A percentile compares a stretch with the other conserved stretches of the same genome.
Conservation (phyloP, 352 stramenopile genomes). For the Globisporangium iwayamae region DNA sequence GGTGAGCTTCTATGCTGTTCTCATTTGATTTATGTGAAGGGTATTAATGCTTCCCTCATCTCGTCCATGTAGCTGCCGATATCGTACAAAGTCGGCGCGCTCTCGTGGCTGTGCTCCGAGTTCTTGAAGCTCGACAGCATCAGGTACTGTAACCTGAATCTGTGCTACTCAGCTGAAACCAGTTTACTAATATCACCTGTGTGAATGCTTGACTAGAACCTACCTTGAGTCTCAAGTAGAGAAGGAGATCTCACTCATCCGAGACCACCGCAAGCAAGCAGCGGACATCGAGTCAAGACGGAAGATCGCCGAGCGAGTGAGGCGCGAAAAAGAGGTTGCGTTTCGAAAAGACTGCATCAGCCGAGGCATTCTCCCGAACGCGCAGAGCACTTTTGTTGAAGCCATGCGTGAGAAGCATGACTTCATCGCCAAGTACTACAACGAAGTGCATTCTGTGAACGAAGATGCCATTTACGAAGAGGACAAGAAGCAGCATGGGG, state of each 20-base stretch:
- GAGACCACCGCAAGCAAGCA: conserved; percentile 47
- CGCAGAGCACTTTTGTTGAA: conserved; percentile 60
- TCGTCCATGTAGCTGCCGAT: conserved; percentile 34
- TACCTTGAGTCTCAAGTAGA: conserved; percentile 60
- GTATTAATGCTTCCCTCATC: not conserved
- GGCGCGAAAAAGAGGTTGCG: conserved; percentile 53
- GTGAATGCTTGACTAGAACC: conserved; percentile 19
- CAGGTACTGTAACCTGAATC: conserved; percentile 17
- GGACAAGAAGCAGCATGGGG: conserved; percentile 42
- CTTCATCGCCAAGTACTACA: conserved; percentile 67
- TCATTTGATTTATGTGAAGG: not conserved
- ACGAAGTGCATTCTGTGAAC: conserved; percentile 46
- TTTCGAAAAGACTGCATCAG: conserved; percentile 58
- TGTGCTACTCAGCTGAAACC: not conserved
- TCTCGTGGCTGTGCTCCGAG: conserved; percentile 65
- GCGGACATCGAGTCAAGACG: conserved; percentile 51
- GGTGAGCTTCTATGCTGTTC: conserved; percentile 18
- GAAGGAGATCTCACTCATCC: conserved; percentile 48
- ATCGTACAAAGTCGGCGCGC: conserved; percentile 54
- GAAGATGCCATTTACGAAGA: conserved; percentile 50
- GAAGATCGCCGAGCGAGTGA: conserved; percentile 42
- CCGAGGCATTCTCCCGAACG: conserved; percentile 65
- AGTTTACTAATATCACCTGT: not conserved
- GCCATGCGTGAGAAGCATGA: conserved; percentile 55
- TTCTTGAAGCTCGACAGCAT: conserved; percentile 60